phyloP scores from a whole-genome alignment of 2,329 filamentous ascomycete species.

The Colletotrichum musae region DNA sequence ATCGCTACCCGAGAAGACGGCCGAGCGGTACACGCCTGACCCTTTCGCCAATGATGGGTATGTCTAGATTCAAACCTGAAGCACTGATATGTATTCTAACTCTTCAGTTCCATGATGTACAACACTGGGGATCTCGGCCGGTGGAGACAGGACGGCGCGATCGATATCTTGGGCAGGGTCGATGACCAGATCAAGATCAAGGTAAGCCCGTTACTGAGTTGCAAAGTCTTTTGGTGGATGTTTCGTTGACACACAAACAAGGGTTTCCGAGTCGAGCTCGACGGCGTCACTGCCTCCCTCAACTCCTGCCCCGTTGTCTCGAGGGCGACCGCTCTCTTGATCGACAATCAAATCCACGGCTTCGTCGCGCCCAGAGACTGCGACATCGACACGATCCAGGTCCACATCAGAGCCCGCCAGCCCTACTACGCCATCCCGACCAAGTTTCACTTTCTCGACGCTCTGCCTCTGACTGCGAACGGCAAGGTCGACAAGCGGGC shows the following conservation, averaged over 20 bases:
- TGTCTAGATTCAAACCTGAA: conserved; percentile 38
- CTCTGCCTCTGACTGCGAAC: conserved; percentile 66
- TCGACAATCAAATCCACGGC: conserved; percentile 63
- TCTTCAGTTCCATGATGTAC: conserved; percentile 65
- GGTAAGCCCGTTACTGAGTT: background rate
- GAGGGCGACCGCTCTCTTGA: conserved; percentile 62
- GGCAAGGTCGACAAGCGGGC: conserved; percentile 70
- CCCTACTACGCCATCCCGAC: conserved; percentile 70
- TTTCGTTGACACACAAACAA: background rate
- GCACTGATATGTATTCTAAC: too few relatives aligned
- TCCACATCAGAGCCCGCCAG: conserved; percentile 57
- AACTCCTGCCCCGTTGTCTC: conserved; percentile 61
- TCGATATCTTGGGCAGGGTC: conserved; percentile 68
- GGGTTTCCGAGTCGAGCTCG: conserved; percentile 73
- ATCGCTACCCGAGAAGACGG: conserved; percentile 66
- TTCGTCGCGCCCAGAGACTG: conserved; percentile 55
- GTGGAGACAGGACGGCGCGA: conserved; percentile 66
- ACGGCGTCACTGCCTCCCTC: conserved; percentile 67
- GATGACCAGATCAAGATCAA: conserved; percentile 74
- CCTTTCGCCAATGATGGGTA: conserved; percentile 67
- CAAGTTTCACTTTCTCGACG: conserved; percentile 57
- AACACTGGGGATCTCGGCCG: conserved; percentile 73
- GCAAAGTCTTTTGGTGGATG: background rate
- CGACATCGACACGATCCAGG: conserved; percentile 54
- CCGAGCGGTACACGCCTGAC: conserved; percentile 64